Conservation (phyloP, 371 early-diverging fungal genomes). For the Lichtheimia ornata region DNA sequence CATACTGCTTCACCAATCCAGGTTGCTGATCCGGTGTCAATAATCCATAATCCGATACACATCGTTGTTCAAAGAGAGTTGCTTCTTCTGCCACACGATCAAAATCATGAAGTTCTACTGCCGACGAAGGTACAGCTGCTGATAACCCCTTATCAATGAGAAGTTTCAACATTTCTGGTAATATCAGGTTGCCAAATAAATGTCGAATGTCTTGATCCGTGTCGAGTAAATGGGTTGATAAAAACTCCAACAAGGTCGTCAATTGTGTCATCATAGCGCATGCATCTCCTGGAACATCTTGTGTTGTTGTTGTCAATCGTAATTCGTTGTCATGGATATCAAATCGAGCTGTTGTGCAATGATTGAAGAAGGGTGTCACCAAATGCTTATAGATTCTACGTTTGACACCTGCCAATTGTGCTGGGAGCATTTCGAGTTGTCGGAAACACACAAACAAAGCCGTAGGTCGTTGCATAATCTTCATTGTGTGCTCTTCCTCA, state of each 20-base stretch:
- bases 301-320: background rate
- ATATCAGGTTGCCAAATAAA: conserved; percentile 22
- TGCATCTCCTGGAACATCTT: background rate
- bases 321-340: background rate
- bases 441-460: conserved; percentile 9
- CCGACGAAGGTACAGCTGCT: conserved; percentile 16
- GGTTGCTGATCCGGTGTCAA: background rate
- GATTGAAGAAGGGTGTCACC: background rate
- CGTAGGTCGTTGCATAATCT: background rate
- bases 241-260: conserved; percentile 1
- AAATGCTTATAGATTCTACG: conserved; percentile 1
- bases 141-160: conserved; percentile 10
- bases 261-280: background rate
- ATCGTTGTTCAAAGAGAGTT: conserved; percentile 13
- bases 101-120: conserved; percentile 12
- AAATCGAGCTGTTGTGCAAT: background rate
- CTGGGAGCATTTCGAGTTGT: conserved; percentile 9
- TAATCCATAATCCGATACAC: conserved; percentile 6
- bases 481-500: background rate
- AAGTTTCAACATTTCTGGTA: conserved; percentile 19
- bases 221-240: conserved; percentile 2
- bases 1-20: conserved; percentile 7
- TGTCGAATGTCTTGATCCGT: background rate
- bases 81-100: conserved; percentile 9
- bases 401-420: conserved; percentile 6